Conservation (phyloP, 306 rosid species). For the Lablab purpureus region DNA sequence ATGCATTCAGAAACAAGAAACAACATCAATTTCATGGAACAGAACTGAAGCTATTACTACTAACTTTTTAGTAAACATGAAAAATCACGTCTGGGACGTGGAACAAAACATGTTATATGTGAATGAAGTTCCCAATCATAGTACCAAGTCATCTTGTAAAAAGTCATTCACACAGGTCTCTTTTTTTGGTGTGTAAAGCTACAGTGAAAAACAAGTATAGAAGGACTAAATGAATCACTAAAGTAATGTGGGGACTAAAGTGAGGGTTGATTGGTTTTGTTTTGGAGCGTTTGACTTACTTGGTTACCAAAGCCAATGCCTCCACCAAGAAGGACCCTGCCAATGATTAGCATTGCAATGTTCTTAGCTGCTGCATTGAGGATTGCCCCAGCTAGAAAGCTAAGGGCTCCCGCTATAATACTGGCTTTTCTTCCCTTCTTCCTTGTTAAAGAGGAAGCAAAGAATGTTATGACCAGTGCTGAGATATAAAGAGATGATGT, state of each 20-base stretch:
- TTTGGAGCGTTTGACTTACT: constrained; percentile 56
- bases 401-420: constrained; percentile 84
- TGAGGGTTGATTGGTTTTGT: neutral
- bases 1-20: neutral
- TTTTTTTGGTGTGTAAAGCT: neutral
- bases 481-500: constrained; percentile 95
- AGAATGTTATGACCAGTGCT: constrained; percentile 83
- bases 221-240: neutral
- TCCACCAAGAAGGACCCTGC: constrained; percentile 78
- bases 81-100: no score
- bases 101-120: neutral
- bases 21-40: neutral
- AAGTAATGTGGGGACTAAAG: neutral
- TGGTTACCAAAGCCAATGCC: constrained; percentile 97
- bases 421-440: constrained; percentile 83
- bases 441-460: constrained; percentile 80
- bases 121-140: neutral
- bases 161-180: neutral
- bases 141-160: no score
- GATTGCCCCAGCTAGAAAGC: constrained; percentile 81
- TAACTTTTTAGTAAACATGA: neutral
- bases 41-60: neutral
- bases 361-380: constrained; percentile 82
- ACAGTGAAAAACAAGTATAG: neutral
- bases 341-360: constrained; percentile 80